Base-by-base conservation (phyloP, 2,329 filamentous ascomycete species). In the Lecanicillium sp. region DNA sequence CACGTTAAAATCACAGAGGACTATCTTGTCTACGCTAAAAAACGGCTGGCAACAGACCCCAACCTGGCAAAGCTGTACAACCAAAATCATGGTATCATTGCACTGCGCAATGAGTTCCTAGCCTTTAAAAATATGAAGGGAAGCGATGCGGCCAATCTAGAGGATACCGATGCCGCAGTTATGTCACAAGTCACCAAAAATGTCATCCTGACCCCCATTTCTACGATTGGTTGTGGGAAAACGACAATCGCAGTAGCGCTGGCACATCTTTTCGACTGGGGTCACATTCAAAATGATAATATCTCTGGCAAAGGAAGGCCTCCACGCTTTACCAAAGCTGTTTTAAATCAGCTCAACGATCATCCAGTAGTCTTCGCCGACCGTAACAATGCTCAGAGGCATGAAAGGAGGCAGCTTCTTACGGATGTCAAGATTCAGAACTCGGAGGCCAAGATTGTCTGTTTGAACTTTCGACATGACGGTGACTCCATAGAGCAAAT, bases 201-300 rank as follows among this genome's bases (percentile, higher is more conserved):
- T 51, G 71, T 95, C 13, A 74, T 95, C 14, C 70, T 98, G n/a
- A 83, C 88, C 5, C 89, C 92, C 1, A 80, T 95, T 50, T 88
- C 92, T 2, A 95, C 92, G 1, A 83, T 98, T 38, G 92, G 92
- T 9, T 98, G 92, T 55, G 92, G 92, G 40, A 98, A 98, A 71
- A 98, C 92, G 0, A 98, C 92, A 0, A 66, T 98, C 35, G 88
- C 85, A 3, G 63, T 94, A 35, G 89, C 85, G 3, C 67, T 98
- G 15, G 73, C 75, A 4, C 81, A 86, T 52, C 73, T 98, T 1
- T 95, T 96, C 48, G 78, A 73, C 39, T 96, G 89, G 85, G 90
- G 87, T 13, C 88, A 95, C 56, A 71, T 95, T 35, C 92, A 98
- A 56, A 98, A 98, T 56, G 92, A 98, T 64, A 94, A 98, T 55